Evolutionary conservation across 805 yeast genomes (phyloP).

Genomic region (Candida hispaniensis): DNA sequence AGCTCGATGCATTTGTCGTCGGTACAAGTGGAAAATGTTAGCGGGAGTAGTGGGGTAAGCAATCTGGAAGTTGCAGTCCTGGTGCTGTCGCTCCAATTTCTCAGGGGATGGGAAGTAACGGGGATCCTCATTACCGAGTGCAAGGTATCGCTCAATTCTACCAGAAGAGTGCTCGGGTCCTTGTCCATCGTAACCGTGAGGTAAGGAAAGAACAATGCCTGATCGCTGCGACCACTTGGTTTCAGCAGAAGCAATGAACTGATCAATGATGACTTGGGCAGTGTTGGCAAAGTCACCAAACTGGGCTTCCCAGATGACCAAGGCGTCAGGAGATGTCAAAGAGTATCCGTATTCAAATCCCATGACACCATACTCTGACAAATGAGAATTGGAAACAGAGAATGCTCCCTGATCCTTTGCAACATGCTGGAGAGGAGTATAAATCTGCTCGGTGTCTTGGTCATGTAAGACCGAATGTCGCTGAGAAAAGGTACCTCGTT

Average conservation of each 20-base stretch:
- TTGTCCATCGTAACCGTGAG: conserved; percentile 99
- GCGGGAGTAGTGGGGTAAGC: conserved; percentile 98
- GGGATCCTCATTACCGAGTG: conserved; percentile 90
- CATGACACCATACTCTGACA: conserved; percentile 98
- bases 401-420: conserved; percentile 69
- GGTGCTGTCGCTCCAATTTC: conserved; percentile 93
- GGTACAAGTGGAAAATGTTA: conserved; percentile 85
- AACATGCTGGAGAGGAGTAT: conserved; percentile 77
- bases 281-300: conserved; percentile 99
- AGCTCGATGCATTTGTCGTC: conserved; percentile 99
- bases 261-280: conserved; percentile 95
- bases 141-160: conserved; percentile 92
- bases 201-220: conserved; percentile 87
- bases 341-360: conserved; percentile 99
- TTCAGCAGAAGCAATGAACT: conserved; percentile 94
- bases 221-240: conserved; percentile 98
- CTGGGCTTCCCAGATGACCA: conserved; percentile 99
- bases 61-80: conserved; percentile 95
- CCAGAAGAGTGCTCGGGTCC: conserved; percentile 99
- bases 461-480: conserved; percentile 98
- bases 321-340: conserved; percentile 90
- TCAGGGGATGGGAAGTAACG: conserved; percentile 84
- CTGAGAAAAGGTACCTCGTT: conserved; percentile 98
- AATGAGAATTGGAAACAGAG: conserved; percentile 83
- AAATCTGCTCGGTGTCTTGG: conserved; percentile 72